phyloP scores from a whole-genome alignment of 345 rosid genomes.

The Anacardium occidentale region DNA sequence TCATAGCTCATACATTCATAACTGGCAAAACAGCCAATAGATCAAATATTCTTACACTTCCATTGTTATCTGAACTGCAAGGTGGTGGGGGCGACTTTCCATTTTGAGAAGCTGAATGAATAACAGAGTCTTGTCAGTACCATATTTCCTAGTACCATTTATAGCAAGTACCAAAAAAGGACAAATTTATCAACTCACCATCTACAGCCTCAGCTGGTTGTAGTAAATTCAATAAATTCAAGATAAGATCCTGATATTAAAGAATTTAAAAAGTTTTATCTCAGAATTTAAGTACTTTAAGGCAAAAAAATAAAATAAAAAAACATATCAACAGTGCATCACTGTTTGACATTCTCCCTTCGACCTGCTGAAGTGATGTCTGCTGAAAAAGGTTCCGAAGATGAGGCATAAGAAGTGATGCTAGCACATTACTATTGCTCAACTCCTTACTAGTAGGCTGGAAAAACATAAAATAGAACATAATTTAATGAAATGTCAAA shows the following conservation, averaged over 20 bases:
- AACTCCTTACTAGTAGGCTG: slow-evolving; percentile 65
- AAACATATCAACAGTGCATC: not conserved
- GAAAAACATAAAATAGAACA: slow-evolving; percentile 15
- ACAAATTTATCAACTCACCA: slow-evolving; percentile 45
- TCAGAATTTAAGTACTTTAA: not conserved
- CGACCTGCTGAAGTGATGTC: slow-evolving; percentile 83
- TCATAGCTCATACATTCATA: not conserved
- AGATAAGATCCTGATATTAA: slow-evolving; percentile 67
- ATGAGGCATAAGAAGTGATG: slow-evolving; percentile 57
- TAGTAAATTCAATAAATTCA: slow-evolving; percentile 58
- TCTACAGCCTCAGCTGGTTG: slow-evolving; percentile 66
- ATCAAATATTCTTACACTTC: slow-evolving; percentile 45
- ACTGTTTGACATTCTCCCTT: not conserved
- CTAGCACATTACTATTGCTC: slow-evolving; percentile 36
- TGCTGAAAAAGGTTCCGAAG: slow-evolving; percentile 92
- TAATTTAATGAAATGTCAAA: slow-evolving; percentile 10
- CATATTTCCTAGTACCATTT: slow-evolving; percentile 4
- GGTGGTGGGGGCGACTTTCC: slow-evolving; percentile 86
- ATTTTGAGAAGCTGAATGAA: slow-evolving; percentile 60
- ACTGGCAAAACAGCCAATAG: not conserved
- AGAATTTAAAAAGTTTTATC: slow-evolving; percentile 9
- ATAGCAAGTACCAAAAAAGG: slow-evolving; percentile 7
- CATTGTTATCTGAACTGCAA: slow-evolving; percentile 65
- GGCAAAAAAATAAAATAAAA: not conserved
- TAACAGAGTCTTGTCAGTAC: slow-evolving; percentile 5